These are phyloP conservation scores for Leccinum holopus DNA, from an alignment of 1,284 basidiomycete genomes.

Conservation along the genomic window DNA sequence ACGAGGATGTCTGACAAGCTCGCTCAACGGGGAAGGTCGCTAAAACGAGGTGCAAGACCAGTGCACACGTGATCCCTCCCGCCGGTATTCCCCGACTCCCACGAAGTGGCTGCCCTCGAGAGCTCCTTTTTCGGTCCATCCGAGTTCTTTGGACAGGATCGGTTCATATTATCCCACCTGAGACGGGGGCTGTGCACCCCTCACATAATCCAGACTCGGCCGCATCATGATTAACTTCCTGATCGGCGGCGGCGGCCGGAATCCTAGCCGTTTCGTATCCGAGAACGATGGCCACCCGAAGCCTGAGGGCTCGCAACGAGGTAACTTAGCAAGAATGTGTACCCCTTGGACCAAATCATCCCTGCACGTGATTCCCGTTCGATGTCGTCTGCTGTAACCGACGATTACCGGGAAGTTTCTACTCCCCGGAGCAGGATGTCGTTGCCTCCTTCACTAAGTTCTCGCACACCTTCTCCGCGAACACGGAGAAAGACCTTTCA, in stretches of 20 bases:
- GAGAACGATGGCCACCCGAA: slow-evolving; percentile 36
- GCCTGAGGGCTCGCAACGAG: slow-evolving; percentile 26
- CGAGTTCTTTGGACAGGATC: slow-evolving; percentile 11
- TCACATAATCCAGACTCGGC: slow-evolving; percentile 34
- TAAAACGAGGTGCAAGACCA: no score
- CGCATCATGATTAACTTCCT: slow-evolving; percentile 19
- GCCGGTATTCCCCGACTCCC: no score
- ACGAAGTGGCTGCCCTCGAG: no score
- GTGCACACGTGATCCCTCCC: no score
- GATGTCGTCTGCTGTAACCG: slow-evolving; percentile 21
- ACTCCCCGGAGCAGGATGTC: slow-evolving; percentile 30
- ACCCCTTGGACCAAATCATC: slow-evolving; percentile 45
- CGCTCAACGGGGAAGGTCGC: no score
- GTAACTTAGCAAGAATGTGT: slow-evolving; percentile 6
- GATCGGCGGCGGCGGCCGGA: slow-evolving; percentile 24
- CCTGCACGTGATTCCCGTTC: slow-evolving; percentile 22
- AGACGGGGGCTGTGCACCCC: slow-evolving; percentile 25
- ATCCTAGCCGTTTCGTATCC: slow-evolving; percentile 34
- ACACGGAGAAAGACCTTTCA: slow-evolving; percentile 41
- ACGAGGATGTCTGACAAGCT: no score
- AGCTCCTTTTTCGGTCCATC: no score
- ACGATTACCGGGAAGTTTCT: slow-evolving; percentile 31
- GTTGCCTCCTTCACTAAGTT: slow-evolving; percentile 31
- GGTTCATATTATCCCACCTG: slow-evolving; percentile 28
- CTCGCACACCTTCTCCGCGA: slow-evolving; percentile 36